A percentile compares a stretch with the other conserved stretches of the same genome.
These are phyloP conservation scores for Monosporozyma yasuniensis DNA, from an alignment of 805 yeast genomes.

Conservation along the genomic window DNA sequence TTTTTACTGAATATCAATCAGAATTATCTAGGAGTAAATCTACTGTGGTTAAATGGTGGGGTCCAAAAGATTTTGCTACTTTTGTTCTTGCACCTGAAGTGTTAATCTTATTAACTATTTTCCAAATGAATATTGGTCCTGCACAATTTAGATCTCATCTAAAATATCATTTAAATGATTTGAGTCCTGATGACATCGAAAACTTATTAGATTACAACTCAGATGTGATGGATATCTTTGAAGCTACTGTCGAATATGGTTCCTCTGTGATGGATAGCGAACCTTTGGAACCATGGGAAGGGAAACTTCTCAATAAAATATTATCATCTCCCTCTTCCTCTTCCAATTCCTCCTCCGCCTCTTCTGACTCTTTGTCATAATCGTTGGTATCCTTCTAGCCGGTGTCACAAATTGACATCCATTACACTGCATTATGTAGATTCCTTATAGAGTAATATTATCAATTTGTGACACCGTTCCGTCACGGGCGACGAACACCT, in stretches of 20 bases:
- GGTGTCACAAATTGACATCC: neutral
- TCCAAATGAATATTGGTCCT: conserved; percentile 32
- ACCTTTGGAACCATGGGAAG: conserved; percentile 26
- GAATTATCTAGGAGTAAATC: conserved; percentile 31
- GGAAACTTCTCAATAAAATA: neutral
- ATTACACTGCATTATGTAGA: neutral
- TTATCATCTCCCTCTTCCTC: too few species aligned
- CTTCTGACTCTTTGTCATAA: too few species aligned
- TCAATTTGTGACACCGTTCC: neutral
- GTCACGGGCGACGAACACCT: neutral
- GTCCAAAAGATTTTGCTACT: conserved; percentile 43
- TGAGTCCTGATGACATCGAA: neutral
- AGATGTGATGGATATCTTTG: conserved; percentile 33
- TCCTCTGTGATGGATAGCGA: conserved; percentile 22
- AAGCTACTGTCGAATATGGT: conserved; percentile 43
- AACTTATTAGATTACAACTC: neutral
- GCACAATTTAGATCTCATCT: neutral
- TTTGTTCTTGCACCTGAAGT: conserved; percentile 60
- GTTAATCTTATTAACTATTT: conserved; percentile 40
- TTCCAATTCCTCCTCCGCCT: too few species aligned
- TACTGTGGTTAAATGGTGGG: conserved; percentile 52
- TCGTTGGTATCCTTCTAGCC: too few species aligned
- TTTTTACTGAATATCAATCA: conserved; percentile 29
- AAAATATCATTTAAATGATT: neutral
- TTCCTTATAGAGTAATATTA: neutral